These are phyloP conservation scores for Serendipita sp. DNA, from an alignment of 768 basidiomycete species.

Conservation along the genomic window DNA sequence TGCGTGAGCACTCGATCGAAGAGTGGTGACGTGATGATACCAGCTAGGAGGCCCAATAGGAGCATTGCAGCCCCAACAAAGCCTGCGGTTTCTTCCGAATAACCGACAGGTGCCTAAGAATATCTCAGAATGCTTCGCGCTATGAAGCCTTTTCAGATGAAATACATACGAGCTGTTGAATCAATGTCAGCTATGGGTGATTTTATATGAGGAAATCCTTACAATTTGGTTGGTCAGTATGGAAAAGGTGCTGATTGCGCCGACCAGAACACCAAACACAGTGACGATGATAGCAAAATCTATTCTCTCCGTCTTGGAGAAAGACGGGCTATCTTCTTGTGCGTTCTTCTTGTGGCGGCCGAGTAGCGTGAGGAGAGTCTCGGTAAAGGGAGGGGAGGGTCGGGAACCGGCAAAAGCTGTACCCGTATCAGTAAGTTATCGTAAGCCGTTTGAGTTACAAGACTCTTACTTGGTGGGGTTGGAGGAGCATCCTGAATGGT, in stretches of 20 bases:
- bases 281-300: slow-evolving; percentile 49
- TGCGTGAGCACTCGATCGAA: slow-evolving; percentile 67
- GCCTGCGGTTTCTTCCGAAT: slow-evolving; percentile 48
- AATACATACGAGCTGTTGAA: neutral
- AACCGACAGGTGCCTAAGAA: slow-evolving; percentile 41
- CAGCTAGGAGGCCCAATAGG: slow-evolving; percentile 53
- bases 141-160: neutral
- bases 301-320: slow-evolving; percentile 48
- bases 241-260: slow-evolving; percentile 17
- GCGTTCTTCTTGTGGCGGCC: slow-evolving; percentile 14
- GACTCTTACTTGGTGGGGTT: slow-evolving; percentile 44
- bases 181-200: neutral
- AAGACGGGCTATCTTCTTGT: slow-evolving; percentile 28
- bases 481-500: slow-evolving; percentile 49
- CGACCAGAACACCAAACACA: slow-evolving; percentile 51
- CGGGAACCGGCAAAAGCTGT: slow-evolving; percentile 15
- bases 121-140: neutral
- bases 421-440: neutral
- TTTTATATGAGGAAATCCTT: neutral
- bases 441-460: neutral
- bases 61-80: slow-evolving; percentile 47
- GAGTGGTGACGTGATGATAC: slow-evolving; percentile 52
- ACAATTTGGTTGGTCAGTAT: slow-evolving; percentile 4
- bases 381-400: slow-evolving; percentile 13
- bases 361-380: slow-evolving; percentile 10